Percentiles rank a stretch among this genome's conserved stretches.
phyloP scores from a whole-genome alignment of 306 rosid species.

The Acacia melanoxylon region DNA sequence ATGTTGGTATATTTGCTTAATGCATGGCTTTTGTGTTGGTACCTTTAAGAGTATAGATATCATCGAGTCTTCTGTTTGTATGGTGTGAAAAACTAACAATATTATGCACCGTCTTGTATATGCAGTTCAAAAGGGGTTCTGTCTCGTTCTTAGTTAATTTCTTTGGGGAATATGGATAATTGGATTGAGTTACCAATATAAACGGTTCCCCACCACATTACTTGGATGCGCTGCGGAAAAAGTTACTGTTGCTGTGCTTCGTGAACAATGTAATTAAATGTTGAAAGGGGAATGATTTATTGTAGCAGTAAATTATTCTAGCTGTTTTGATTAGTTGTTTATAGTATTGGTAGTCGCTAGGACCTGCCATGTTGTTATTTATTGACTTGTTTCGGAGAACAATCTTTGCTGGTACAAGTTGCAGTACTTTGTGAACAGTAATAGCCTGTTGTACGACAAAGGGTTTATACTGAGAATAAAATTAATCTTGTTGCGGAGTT shows the following conservation, averaged over 20 bases:
- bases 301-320: background rate
- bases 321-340: background rate
- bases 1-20: constrained; percentile 16
- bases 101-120: constrained; percentile 9
- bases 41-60: background rate
- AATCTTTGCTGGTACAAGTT: background rate
- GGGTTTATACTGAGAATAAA: constrained; percentile 6
- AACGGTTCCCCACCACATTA: background rate
- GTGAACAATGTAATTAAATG: background rate
- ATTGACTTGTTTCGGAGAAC: background rate
- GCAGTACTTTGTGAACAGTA: constrained; percentile 18
- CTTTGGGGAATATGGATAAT: background rate
- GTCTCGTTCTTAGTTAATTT: constrained; percentile 62
- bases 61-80: background rate
- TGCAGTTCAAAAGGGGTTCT: constrained; percentile 95
- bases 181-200: constrained; percentile 23
- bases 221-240: constrained; percentile 3
- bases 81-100: constrained; percentile 22
- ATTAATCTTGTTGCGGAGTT: background rate
- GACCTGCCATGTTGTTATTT: background rate
- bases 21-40: constrained; percentile 1
- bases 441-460: constrained; percentile 8
- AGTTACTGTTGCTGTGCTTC: constrained; percentile 4
- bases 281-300: background rate
- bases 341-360: background rate